Base-by-base conservation (phyloP, 1,139 yeast species). In the Kurtzmaniella quercitrusa region DNA sequence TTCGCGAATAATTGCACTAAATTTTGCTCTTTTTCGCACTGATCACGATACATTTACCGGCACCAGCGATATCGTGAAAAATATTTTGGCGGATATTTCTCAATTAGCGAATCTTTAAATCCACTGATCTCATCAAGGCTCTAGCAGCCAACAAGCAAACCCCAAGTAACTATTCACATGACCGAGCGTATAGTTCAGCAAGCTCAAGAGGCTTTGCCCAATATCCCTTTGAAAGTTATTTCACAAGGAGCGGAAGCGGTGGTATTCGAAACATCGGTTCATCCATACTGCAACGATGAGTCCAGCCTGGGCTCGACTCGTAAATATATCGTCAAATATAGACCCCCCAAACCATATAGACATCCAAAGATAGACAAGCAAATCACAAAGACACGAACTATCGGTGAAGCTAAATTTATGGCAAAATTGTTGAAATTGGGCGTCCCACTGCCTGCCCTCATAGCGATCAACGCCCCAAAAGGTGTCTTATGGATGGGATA, bases 181-280 rank as follows among this genome's bases (percentile, higher is more conserved):
- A 74, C 80, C 12, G 68, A 66, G 28, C 60, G 54, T 34, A 60
- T 74, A 11, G 50, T 76, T 20, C 60, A 57, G 8, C 59, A 63
- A 41, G 82, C 81, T 2, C 61, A 71, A 46, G 43, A 51, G 5
- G 62, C 71, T 43, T 53, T 83, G 41, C 70, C 76, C 2, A 65
- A 74, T 41, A 64, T 82, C 28, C 77, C 80, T 3, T 53, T 83
- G 11, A 55, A 61, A 2, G 70, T 82, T 36, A 68, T 88, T 2
- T 86, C 96, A 0, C 98, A 91, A 58, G 98, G 98, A n/a, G 97
- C 98, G 0, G 98, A 91, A 57, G 96, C 97, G 0, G 71, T 88
- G 18, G 93, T 89, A 2, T 88, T 85, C 59, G 63, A 70, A 26
- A 77, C 94, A 0, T 45, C 59, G 0, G 60, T 61, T 2, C 96